Evolutionary conservation across 371 early-diverging fungal genomes (phyloP).

Genomic region (Mucor plumbeus): DNA sequence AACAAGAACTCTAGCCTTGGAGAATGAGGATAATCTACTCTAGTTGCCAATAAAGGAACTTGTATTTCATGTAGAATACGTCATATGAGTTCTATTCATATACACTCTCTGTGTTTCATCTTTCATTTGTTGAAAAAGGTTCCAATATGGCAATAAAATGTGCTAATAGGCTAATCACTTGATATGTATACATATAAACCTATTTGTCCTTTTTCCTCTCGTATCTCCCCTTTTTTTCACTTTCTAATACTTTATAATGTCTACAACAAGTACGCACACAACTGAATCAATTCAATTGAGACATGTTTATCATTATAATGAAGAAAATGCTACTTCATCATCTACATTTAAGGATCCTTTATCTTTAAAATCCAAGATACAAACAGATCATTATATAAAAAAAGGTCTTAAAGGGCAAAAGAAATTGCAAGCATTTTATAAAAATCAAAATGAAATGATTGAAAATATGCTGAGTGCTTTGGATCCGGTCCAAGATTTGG

Average conservation of each 20-base stretch:
- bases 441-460: constrained; percentile 84
- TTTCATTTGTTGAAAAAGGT: background rate
- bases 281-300: constrained; percentile 11
- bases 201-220: background rate
- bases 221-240: background rate
- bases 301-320: background rate
- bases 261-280: background rate
- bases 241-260: background rate
- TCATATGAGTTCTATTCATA: background rate
- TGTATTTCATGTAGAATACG: background rate
- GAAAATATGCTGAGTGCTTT: constrained; percentile 70
- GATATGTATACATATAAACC: background rate
- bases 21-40: background rate
- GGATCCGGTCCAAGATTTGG: constrained; percentile 37
- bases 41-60: background rate
- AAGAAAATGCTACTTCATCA: background rate
- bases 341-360: constrained; percentile 28
- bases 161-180: background rate
- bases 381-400: constrained; percentile 33
- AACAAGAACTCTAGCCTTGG: background rate
- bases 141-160: background rate
- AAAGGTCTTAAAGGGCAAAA: constrained; percentile 7
- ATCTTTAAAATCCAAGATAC: constrained; percentile 24
- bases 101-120: background rate
- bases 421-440: constrained; percentile 71